Evolutionary conservation across 2,329 filamentous ascomycete genomes (phyloP).

Genomic region (Paramyrothecium roridum): DNA sequence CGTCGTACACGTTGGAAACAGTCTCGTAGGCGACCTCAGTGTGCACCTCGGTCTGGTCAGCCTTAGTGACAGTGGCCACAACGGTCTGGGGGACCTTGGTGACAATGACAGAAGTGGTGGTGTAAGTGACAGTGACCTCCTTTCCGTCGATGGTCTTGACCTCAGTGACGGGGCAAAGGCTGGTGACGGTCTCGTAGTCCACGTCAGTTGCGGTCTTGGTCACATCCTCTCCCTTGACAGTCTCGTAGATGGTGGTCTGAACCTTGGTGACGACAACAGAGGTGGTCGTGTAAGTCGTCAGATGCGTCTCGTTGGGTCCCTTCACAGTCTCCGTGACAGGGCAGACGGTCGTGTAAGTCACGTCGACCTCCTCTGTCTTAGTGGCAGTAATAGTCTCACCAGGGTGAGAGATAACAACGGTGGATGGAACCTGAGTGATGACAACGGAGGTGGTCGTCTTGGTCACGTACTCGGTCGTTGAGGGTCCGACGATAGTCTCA

Average conservation of each 20-base stretch:
- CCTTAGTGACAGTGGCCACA: conserved; percentile 31
- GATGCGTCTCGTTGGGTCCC: conserved; percentile 23
- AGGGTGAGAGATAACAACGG: conserved; percentile 20
- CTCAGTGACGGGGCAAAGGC: conserved; percentile 37
- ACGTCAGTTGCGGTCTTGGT: conserved; percentile 28
- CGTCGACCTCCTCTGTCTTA: conserved; percentile 24
- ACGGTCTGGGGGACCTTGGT: conserved; percentile 25
- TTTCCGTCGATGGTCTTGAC: conserved; percentile 28
- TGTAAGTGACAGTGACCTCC: conserved; percentile 20
- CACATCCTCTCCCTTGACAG: conserved; percentile 25
- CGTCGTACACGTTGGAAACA: conserved; percentile 39
- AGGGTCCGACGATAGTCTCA: conserved; percentile 30
- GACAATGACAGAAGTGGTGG: conserved; percentile 19
- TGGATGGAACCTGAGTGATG: conserved; percentile 25
- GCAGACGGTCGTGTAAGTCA: conserved; percentile 39
- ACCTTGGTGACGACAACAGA: conserved; percentile 24
- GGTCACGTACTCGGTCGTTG: conserved; percentile 23
- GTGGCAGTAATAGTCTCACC: conserved; percentile 25
- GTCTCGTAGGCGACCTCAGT: conserved; percentile 36
- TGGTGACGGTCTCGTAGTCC: conserved; percentile 37
- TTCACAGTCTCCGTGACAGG: conserved; percentile 32
- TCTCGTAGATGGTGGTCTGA: conserved; percentile 28
- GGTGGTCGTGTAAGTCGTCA: conserved; percentile 17
- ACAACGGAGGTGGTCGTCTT: conserved; percentile 19
- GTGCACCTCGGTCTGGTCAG: conserved; percentile 30